phyloP scores from a whole-genome alignment of 1,139 yeast species.

The Saccharomycopsis hybrid region DNA sequence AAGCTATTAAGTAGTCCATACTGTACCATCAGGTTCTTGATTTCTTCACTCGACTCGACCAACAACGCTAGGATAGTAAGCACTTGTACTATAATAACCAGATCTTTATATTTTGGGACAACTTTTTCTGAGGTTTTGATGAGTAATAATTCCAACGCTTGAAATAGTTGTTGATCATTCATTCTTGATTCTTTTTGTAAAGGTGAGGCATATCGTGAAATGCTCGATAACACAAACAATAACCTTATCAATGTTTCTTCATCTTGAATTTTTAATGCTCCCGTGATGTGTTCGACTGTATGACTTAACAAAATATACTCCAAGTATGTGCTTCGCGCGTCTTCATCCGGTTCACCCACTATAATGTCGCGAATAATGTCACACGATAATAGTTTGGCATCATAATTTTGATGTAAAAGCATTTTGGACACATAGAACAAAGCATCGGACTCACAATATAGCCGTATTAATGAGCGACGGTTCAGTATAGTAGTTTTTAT shows the following conservation, averaged over 20 bases:
- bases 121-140: background rate
- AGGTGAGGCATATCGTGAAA: background rate
- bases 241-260: background rate
- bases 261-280: background rate
- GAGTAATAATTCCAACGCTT: background rate
- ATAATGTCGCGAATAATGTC: no score
- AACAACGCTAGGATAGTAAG: background rate
- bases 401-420: no score
- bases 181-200: background rate
- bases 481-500: no score
- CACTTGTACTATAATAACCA: background rate
- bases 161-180: background rate
- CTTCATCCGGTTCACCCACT: background rate
- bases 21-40: background rate
- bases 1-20: constrained; percentile 2
- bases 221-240: background rate
- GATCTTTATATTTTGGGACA: background rate
- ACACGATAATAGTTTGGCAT: no score
- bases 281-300: background rate
- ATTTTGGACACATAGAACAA: no score
- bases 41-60: background rate
- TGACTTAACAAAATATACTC: no score
- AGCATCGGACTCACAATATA: no score
- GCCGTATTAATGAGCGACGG: no score
- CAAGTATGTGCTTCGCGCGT: background rate